Evolutionary conservation across 495 filamentous ascomycete species (phyloP), one percentile per base, ranked within the genome.

Genomic region (Podospora anserina): DNA sequence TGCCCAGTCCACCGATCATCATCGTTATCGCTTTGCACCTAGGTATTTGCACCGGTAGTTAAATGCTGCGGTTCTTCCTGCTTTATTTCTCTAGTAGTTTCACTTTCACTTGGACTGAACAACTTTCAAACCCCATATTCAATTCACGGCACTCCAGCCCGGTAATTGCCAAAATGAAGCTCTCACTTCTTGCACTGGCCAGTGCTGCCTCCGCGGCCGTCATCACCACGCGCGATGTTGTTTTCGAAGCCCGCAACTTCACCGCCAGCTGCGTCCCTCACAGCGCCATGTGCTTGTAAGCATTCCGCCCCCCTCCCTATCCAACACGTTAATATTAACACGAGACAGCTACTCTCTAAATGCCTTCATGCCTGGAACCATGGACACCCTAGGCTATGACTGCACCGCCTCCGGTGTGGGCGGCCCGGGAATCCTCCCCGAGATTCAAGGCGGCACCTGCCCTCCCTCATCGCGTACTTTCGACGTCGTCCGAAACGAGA

Each of bases 221-320:
- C 19, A 61, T 61, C 58, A 23, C 19, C 58, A 61, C 18, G 5
- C 58, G 58, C 23, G 58, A 61, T 61, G 58, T 61, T 23, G 58
- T 61, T 61, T 76, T 76, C 63, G 57, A 71, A 27, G 72, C 76
- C 28, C 69, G 68, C 56, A 64, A 68, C 9, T 76, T 77, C 69
- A 73, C 59, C 44, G 74, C 74, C 57, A 74, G 70, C 28, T 77
- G 75, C 65, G 68, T 77, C 58, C 72, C 69, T 16, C 75, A 77
- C 67, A 70, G 75, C 69, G 70, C 75, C n/a, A 69, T 72, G 59
- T 76, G 75, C 75, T 71, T 67, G 75, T 75, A 66, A 55, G 75
- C 63, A 16, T 34, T 4, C 18, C 44, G 32, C 20, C 6, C 5
- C 2, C 19, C 26, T 20, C 20, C 61, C 20, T 20, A 20, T 20